Conservation (phyloP, 164 flowering plant species). For the Nymphaea colorata region DNA sequence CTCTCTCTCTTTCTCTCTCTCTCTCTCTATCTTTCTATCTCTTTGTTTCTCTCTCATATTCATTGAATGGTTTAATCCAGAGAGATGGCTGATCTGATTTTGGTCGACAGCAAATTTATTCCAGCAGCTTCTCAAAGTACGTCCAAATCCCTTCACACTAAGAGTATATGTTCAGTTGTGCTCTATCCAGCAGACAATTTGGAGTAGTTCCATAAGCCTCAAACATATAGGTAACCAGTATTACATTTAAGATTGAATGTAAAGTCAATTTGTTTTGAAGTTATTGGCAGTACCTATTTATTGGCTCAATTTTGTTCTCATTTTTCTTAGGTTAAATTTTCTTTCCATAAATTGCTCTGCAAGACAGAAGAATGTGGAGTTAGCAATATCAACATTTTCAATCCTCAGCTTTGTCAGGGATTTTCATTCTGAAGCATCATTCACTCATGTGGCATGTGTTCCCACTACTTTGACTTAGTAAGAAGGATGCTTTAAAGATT, state of each 20-base stretch:
- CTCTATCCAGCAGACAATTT: conserved; percentile 89
- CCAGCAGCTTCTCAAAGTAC: conserved; percentile 79
- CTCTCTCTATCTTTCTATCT: no score
- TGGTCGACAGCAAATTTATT: conserved; percentile 88
- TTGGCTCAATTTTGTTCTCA: not conserved
- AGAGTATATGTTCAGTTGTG: conserved; percentile 66
- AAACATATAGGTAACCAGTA: conserved; percentile 44
- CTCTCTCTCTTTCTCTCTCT: no score
- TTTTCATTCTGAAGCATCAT: conserved; percentile 27
- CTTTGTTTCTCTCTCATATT: not conserved
- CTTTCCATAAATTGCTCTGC: conserved; percentile 87
- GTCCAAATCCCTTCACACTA: conserved; percentile 57
- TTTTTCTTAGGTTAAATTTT: conserved; percentile 46
- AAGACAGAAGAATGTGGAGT: conserved; percentile 80
- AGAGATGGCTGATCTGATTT: conserved; percentile 92
- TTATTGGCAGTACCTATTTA: no score
- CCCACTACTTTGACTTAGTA: no score
- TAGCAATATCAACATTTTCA: conserved; percentile 80
- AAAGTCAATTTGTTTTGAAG: no score
- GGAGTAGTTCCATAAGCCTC: conserved; percentile 64
- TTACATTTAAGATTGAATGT: no score
- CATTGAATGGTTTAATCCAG: conserved; percentile 5
- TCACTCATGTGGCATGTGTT: conserved; percentile 53
- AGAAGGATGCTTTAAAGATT: no score
- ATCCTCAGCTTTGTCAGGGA: conserved; percentile 32